Conservation (phyloP, 495 filamentous ascomycete genomes). For the Penicillium chermesinum region DNA sequence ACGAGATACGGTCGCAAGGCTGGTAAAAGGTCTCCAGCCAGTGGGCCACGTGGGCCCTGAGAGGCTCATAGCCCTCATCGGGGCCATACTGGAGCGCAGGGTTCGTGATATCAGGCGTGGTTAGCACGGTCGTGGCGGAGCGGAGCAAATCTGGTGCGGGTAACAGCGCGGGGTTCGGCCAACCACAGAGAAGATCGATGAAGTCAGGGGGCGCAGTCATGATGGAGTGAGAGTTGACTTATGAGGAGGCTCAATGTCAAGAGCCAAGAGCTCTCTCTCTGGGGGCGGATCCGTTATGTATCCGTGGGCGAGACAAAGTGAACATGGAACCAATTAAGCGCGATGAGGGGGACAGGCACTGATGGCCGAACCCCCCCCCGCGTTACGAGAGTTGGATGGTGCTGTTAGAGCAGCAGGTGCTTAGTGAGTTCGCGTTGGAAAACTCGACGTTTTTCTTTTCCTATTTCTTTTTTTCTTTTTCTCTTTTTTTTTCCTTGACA, state of each 20-base stretch:
- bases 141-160: slow-evolving; percentile 52
- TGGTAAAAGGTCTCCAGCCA: slow-evolving; percentile 67
- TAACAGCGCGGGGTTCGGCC: slow-evolving; percentile 68
- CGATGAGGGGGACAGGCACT: background rate
- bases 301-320: background rate
- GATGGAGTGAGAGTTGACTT: background rate
- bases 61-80: slow-evolving; percentile 65
- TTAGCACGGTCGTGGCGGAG: slow-evolving; percentile 53
- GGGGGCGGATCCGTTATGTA: background rate
- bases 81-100: slow-evolving; percentile 70
- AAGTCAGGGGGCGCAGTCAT: slow-evolving; percentile 11
- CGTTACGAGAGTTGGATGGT: background rate
- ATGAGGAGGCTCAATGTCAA: background rate
- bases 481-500: background rate
- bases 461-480: background rate
- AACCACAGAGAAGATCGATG: slow-evolving; percentile 67
- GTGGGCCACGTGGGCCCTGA: slow-evolving; percentile 56
- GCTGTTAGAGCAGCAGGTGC: background rate
- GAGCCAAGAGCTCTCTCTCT: background rate
- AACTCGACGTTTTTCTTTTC: too few relatives aligned
- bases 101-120: slow-evolving; percentile 48
- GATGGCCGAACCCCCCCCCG: too few relatives aligned
- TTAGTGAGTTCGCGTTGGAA: too few relatives aligned
- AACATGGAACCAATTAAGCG: background rate
- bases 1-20: slow-evolving; percentile 32